Evolutionary conservation across 73 alveolate species (phyloP), one percentile per base, ranked within the genome.

Genomic region (Tetrahymena elliotti): DNA sequence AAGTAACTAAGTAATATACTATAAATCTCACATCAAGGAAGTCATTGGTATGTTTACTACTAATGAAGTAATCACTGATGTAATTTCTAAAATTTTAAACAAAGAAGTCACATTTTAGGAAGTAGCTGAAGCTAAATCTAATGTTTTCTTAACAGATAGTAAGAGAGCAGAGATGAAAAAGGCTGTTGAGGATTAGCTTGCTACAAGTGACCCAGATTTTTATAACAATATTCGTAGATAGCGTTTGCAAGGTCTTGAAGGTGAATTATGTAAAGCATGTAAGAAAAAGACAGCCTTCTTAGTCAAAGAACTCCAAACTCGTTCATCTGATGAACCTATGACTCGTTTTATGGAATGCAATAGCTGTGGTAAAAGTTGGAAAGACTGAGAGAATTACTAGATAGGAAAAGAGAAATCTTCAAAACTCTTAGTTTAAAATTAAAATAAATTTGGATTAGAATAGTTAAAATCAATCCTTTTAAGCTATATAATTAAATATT

Each of bases 321-420:
- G 96, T 53, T 39, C 93, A 35, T 52, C 95, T 22, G 96, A 94
- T 88, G 96, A 94, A 52, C 96, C 96, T 11, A 94, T 94, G 39
- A 94, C 96, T 88, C 93, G 93, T 52, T 94, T 94, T 39, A 84
- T 84, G 83, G 93, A 88, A 53, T 94, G 96, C 52, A 83, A 84
- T 41, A 94, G 54, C 36, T 94, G 96, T 52, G 95, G 95, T 38
- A 94, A 94, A 68, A 68, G 88, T 11, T 68, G 88, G 88, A 68
- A 68, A 68, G 88, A 68, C 36, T 68, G 88, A 68, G 11, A 6
- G 22, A 68, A n/a, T 22, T 68, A 68, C 10, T 22, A 68, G 34
- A 3, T 9, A 36, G 82, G 20, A 27, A 47, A 47, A 18, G 20
- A 47, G 20, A 18, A 47, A 47, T 47, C 82, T 47, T 47, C 20